Evolutionary conservation across 148 eudicot genomes (phyloP).

Genomic region (Arbutus unedo): DNA sequence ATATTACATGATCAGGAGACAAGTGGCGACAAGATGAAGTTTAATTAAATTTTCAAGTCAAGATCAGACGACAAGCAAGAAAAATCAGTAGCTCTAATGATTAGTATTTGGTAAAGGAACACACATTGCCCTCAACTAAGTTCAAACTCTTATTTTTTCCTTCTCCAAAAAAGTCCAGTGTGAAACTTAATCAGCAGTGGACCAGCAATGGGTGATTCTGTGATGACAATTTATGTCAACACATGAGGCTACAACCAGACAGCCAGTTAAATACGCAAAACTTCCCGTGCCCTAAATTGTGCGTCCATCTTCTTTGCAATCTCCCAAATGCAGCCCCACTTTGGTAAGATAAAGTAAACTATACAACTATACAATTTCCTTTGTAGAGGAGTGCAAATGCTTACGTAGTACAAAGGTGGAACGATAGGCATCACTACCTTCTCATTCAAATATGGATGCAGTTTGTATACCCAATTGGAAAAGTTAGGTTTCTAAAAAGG

Average conservation of each 20-base stretch:
- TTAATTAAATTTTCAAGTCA: conserved; percentile 8
- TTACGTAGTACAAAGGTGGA: not conserved
- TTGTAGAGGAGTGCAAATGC: not conserved
- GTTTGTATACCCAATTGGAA: not conserved
- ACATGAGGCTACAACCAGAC: not conserved
- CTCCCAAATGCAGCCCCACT: not conserved
- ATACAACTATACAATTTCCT: not conserved
- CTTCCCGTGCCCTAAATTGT: not conserved
- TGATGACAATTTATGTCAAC: not conserved
- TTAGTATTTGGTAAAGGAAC: not conserved
- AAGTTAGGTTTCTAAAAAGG: not conserved
- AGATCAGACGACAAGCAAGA: not conserved
- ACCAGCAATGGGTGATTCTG: not conserved
- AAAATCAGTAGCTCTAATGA: no score
- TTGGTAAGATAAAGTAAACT: not conserved
- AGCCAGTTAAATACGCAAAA: not conserved
- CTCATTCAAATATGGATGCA: not conserved
- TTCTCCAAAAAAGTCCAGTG: not conserved
- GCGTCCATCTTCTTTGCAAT: not conserved
- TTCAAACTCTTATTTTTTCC: not conserved
- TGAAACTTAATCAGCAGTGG: not conserved
- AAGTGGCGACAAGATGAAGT: not conserved
- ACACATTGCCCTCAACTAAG: not conserved
- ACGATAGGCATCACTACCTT: not conserved
- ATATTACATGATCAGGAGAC: not conserved